phyloP scores from a whole-genome alignment of 1,284 basidiomycete species.

The Malassezia equina region DNA sequence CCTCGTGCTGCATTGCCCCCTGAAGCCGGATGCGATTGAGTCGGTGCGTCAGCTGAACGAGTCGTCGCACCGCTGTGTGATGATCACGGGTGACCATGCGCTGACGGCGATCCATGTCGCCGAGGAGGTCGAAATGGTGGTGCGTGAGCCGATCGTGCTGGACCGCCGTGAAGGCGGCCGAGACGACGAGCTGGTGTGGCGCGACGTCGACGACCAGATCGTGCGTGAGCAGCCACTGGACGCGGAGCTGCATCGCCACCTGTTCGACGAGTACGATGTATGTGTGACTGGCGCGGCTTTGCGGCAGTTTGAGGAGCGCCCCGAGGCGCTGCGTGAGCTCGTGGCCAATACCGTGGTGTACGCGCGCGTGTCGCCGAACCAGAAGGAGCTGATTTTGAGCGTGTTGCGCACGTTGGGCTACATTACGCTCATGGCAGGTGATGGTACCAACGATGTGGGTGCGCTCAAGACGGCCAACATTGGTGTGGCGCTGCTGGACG shows the following conservation, averaged over 20 bases:
- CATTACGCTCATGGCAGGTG: conserved; percentile 47
- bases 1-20: conserved; percentile 47
- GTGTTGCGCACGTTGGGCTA: conserved; percentile 41
- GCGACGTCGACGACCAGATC: conserved; percentile 33
- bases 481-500: conserved; percentile 45
- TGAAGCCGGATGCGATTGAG: conserved; percentile 42
- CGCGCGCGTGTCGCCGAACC: conserved; percentile 43
- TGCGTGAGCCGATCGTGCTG: conserved; percentile 41
- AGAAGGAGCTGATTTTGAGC: conserved; percentile 46
- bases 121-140: conserved; percentile 45
- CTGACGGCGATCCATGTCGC: conserved; percentile 45
- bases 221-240: conserved; percentile 31
- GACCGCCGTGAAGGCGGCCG: conserved; percentile 34
- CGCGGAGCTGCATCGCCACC: conserved; percentile 31
- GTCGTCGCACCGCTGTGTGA: conserved; percentile 46
- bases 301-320: conserved; percentile 33
- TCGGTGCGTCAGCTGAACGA: conserved; percentile 42
- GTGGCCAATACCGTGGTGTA: conserved; percentile 46
- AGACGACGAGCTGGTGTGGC: conserved; percentile 39
- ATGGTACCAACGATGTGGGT: conserved; percentile 47
- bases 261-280: conserved; percentile 46
- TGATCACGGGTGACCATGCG: conserved; percentile 49
- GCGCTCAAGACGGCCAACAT: conserved; percentile 47
- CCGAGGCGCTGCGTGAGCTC: conserved; percentile 32
- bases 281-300: conserved; percentile 46